A percentile compares a stretch with the other conserved stretches of the same genome.
phyloP scores from a whole-genome alignment of 495 filamentous ascomycete genomes.

The Trichoderma reesei region DNA sequence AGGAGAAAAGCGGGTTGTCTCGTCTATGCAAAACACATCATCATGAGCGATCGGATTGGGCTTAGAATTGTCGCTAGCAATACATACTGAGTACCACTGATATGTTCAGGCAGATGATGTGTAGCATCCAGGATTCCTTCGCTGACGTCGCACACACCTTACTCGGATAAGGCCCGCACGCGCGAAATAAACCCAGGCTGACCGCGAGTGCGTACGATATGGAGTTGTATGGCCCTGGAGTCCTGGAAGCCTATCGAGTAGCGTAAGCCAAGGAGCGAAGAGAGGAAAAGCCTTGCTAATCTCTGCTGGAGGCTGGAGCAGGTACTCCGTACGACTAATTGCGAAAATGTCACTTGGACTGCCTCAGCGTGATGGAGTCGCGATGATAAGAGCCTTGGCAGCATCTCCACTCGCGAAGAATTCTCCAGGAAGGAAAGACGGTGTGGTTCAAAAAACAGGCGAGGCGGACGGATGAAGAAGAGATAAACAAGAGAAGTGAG shows the following conservation, averaged over 20 bases:
- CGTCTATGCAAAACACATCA: too few species aligned
- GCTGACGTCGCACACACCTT: neutral
- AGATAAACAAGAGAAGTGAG: neutral
- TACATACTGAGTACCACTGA: too few species aligned
- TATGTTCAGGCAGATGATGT: neutral
- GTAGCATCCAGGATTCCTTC: neutral
- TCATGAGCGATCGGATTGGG: too few species aligned
- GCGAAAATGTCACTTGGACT: too few species aligned
- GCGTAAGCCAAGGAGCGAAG: neutral
- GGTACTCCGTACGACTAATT: too few species aligned
- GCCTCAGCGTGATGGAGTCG: neutral
- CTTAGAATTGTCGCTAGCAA: too few species aligned
- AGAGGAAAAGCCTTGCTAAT: neutral
- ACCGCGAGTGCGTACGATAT: neutral
- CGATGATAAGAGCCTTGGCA: conserved; percentile 1
- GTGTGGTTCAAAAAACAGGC: neutral
- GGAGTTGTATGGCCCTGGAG: neutral
- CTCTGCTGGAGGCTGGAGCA: neutral
- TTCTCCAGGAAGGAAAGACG: neutral
- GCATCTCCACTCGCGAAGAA: neutral
- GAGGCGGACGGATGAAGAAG: neutral
- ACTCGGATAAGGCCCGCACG: neutral
- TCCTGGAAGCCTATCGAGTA: neutral
- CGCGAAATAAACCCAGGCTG: neutral
- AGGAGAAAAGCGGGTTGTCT: too few species aligned